A percentile compares a stretch with the other conserved stretches of the same genome.
These are phyloP conservation scores for Fennellomyces sp. DNA, from an alignment of 371 early-diverging fungal genomes.

Conservation along the genomic window DNA sequence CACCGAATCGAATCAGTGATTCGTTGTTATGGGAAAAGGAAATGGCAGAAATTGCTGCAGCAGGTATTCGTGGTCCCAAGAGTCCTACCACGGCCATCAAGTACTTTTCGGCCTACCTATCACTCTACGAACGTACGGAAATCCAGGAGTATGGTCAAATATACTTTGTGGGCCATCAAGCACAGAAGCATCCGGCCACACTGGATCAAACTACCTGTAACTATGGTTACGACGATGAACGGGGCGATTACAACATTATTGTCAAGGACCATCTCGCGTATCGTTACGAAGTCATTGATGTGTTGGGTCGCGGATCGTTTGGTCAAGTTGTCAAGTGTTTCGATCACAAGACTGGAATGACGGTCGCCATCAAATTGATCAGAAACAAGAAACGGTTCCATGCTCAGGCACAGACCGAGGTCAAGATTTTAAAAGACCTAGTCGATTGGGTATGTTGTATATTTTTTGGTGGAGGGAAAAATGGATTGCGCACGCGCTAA, in stretches of 20 bases:
- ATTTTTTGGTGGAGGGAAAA: background rate
- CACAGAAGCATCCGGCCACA: slow-evolving; percentile 45
- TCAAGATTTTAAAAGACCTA: slow-evolving; percentile 81
- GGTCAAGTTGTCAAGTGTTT: slow-evolving; percentile 94
- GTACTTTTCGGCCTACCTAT: slow-evolving; percentile 57
- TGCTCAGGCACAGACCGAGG: slow-evolving; percentile 93
- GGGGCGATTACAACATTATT: slow-evolving; percentile 87
- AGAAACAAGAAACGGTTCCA: slow-evolving; percentile 94
- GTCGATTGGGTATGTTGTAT: slow-evolving; percentile 55
- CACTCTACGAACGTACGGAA: slow-evolving; percentile 76
- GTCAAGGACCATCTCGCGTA: slow-evolving; percentile 86
- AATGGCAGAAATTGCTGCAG: slow-evolving; percentile 15
- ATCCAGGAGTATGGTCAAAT: slow-evolving; percentile 73
- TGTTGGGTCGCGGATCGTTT: slow-evolving; percentile 95
- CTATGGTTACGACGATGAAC: slow-evolving; percentile 87
- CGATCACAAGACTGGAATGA: slow-evolving; percentile 83
- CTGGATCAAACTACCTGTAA: slow-evolving; percentile 54
- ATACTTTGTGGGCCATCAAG: slow-evolving; percentile 77
- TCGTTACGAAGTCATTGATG: slow-evolving; percentile 87
- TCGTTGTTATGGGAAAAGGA: slow-evolving; percentile 31
- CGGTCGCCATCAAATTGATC: slow-evolving; percentile 95
- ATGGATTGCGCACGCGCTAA: background rate
- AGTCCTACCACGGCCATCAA: slow-evolving; percentile 44
- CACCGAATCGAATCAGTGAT: slow-evolving; percentile 28
- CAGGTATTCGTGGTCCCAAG: slow-evolving; percentile 30